These are phyloP conservation scores for Fusarium solani-melongenae DNA, from an alignment of 2,329 filamentous ascomycete species.

Conservation along the genomic window DNA sequence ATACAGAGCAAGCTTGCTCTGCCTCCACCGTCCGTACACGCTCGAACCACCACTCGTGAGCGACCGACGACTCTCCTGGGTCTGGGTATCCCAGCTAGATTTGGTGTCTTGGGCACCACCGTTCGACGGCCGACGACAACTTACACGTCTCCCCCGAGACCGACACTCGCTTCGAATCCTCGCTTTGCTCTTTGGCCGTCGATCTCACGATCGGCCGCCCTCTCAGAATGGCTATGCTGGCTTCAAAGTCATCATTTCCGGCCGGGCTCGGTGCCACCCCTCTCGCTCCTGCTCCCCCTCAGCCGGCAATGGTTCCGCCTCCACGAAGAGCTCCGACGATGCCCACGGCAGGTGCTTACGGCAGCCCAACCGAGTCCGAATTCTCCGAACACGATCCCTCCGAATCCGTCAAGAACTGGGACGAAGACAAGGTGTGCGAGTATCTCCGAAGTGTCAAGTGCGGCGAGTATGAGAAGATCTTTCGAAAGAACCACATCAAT, in stretches of 20 bases:
- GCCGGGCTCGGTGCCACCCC: slow-evolving; percentile 60
- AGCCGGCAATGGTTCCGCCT: slow-evolving; percentile 59
- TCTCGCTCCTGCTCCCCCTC: slow-evolving; percentile 59
- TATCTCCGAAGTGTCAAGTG: slow-evolving; percentile 94
- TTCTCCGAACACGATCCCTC: slow-evolving; percentile 86
- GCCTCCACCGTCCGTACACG: slow-evolving; percentile 7
- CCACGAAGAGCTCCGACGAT: slow-evolving; percentile 64
- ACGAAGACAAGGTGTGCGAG: slow-evolving; percentile 90
- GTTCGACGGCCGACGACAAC: slow-evolving; percentile 17
- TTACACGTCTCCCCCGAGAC: neutral
- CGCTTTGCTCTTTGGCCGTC: slow-evolving; percentile 3
- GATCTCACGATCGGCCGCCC: slow-evolving; percentile 12
- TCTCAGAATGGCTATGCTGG: slow-evolving; percentile 77
- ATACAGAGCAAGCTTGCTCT: slow-evolving; percentile 26
- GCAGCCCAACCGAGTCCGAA: slow-evolving; percentile 90
- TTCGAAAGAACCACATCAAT: slow-evolving; percentile 94
- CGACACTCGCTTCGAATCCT: slow-evolving; percentile 1
- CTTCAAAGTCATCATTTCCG: slow-evolving; percentile 78
- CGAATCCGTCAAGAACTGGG: slow-evolving; percentile 85
- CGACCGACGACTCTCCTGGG: slow-evolving; percentile 34
- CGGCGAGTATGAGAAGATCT: slow-evolving; percentile 90
- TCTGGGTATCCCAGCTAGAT: slow-evolving; percentile 35
- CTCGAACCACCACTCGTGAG: slow-evolving; percentile 24
- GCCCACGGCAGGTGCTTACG: slow-evolving; percentile 65
- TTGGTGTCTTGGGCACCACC: slow-evolving; percentile 37